Conservation (phyloP, 73 alveolate genomes). For the Breviolum minutum region DNA sequence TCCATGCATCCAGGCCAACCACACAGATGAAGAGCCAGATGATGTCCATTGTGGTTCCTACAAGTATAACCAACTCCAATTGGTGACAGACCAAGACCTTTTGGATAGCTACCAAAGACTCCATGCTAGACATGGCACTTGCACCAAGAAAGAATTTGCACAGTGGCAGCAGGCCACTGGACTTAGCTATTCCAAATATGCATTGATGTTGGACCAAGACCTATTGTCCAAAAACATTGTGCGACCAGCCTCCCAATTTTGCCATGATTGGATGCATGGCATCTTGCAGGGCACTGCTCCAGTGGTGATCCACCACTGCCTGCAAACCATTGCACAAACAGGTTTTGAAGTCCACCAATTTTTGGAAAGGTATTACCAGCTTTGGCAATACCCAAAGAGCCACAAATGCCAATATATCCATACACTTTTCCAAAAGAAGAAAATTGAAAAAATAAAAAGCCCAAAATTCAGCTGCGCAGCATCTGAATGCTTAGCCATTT, state of each 20-base stretch:
- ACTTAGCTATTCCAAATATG: background rate
- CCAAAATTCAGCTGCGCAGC: background rate
- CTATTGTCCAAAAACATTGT: background rate
- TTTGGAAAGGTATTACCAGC: background rate
- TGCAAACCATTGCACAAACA: background rate
- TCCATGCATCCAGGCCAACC: background rate
- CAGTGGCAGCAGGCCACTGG: conserved; percentile 53
- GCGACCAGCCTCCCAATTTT: conserved; percentile 18
- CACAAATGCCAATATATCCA: background rate
- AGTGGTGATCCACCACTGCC: background rate
- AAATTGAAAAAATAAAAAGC: background rate
- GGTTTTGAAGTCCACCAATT: background rate
- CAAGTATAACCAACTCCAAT: background rate
- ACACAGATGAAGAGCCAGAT: background rate
- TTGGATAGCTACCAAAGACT: conserved; percentile 2
- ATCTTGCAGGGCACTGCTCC: background rate
- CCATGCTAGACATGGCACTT: background rate
- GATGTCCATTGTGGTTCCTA: background rate
- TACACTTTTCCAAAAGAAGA: background rate
- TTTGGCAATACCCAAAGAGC: background rate
- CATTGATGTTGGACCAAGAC: background rate
- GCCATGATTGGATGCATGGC: conserved; percentile 22
- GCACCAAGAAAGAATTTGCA: background rate
- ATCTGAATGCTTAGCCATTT: conserved; percentile 15
- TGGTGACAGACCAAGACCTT: background rate